A percentile compares a stretch with the other conserved stretches of the same genome.
phyloP scores from a whole-genome alignment of 1,284 basidiomycete genomes.

The Polyporus tsugae region DNA sequence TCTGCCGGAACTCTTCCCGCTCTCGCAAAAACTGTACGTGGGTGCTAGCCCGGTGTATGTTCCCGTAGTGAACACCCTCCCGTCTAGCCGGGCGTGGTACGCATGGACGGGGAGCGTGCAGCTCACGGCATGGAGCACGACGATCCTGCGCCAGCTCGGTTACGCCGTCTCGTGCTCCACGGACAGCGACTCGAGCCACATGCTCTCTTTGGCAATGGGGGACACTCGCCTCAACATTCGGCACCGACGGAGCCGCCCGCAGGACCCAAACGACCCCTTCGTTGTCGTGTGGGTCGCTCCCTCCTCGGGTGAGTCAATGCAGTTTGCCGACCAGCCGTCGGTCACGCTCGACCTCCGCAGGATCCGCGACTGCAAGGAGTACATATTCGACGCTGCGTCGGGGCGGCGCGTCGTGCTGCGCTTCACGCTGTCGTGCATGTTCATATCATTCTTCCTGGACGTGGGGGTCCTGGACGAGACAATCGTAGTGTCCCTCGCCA shows the following conservation, averaged over 20 bases:
- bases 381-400: not conserved
- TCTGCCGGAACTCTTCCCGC: not conserved
- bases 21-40: not conserved
- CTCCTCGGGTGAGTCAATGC: not conserved
- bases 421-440: slow-evolving; percentile 5
- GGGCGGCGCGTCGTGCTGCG: slow-evolving; percentile 2
- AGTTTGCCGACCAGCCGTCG: not conserved
- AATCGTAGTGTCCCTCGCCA: not conserved
- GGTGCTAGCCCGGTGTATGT: not conserved
- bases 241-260: not conserved
- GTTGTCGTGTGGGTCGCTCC: not conserved
- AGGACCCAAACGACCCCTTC: not conserved
- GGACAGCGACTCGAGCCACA: not conserved
- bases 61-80: not conserved
- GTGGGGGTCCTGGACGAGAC: not conserved
- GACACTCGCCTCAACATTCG: not conserved
- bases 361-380: slow-evolving; percentile 2
- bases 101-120: not conserved
- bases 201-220: not conserved
- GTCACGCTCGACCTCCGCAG: slow-evolving; percentile 4
- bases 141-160: not conserved
- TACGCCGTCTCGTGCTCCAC: slow-evolving; percentile 3
- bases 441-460: slow-evolving; percentile 1
- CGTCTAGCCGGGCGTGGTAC: not conserved
- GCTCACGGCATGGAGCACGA: not conserved